Percentiles rank a stretch among this genome's conserved stretches.
phyloP scores from a whole-genome alignment of 345 rosid species.

The Geranium brycei region DNA sequence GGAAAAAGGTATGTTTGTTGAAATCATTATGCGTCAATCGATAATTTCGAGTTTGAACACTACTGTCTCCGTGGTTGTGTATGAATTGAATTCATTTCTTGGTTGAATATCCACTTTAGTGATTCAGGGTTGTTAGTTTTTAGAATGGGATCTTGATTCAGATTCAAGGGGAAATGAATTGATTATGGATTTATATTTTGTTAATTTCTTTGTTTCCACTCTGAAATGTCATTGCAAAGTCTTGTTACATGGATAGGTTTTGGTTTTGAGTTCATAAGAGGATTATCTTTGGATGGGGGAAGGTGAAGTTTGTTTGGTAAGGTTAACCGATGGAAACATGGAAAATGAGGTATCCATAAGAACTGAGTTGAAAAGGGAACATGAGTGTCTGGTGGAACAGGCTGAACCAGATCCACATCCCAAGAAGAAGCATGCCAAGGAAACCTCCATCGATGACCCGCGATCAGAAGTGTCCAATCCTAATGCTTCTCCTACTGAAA shows the following conservation, averaged over 20 bases:
- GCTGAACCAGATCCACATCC: slow-evolving; percentile 23
- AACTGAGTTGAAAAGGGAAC: slow-evolving; percentile 38
- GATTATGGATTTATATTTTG: neutral
- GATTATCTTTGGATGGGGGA: slow-evolving; percentile 36
- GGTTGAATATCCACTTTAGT: no score
- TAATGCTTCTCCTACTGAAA: slow-evolving; percentile 39
- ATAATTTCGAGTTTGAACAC: no score
- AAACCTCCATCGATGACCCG: slow-evolving; percentile 57
- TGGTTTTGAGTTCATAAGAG: slow-evolving; percentile 1
- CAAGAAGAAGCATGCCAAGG: slow-evolving; percentile 51
- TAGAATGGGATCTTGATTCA: no score
- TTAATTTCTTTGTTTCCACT: slow-evolving; percentile 17
- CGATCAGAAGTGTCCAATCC: slow-evolving; percentile 84
- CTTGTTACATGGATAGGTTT: neutral
- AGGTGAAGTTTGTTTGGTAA: slow-evolving; percentile 32
- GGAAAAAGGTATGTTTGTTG: no score
- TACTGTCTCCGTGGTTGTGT: no score
- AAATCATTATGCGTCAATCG: no score
- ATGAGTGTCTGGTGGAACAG: slow-evolving; percentile 15
- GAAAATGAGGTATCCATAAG: slow-evolving; percentile 16
- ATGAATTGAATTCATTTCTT: no score
- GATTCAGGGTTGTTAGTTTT: no score
- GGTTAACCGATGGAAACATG: slow-evolving; percentile 15
- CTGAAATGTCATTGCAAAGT: neutral
- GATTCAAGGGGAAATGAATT: no score